Evolutionary conservation across 1,284 basidiomycete species (phyloP).

Genomic region (Microbotryum scabiosae): DNA sequence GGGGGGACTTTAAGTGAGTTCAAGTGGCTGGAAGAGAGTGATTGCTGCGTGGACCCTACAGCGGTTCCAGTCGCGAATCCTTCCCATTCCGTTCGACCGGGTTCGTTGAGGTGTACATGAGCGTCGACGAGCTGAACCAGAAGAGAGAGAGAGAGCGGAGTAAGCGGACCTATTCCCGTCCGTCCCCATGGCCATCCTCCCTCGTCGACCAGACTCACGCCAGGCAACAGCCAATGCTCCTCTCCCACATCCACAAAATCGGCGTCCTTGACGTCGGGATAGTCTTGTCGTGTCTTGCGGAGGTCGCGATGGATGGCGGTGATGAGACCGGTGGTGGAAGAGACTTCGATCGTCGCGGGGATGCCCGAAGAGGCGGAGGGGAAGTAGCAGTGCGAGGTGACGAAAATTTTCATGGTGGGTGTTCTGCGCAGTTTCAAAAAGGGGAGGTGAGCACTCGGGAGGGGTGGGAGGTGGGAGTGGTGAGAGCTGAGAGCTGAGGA

Average conservation of each 20-base stretch:
- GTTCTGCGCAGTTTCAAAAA: not conserved
- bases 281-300: slow-evolving; percentile 3
- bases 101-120: slow-evolving; percentile 78
- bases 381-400: not conserved
- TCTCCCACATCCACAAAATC: slow-evolving; percentile 58
- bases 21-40: not conserved
- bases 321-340: slow-evolving; percentile 57
- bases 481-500: no score
- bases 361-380: not conserved
- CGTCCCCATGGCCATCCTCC: no score
- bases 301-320: slow-evolving; percentile 44
- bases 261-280: slow-evolving; percentile 26
- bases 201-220: slow-evolving; percentile 33
- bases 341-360: slow-evolving; percentile 34
- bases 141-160: not conserved
- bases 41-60: slow-evolving; percentile 6
- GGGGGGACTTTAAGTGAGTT: no score
- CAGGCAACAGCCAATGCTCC: slow-evolving; percentile 59
- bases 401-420: not conserved
- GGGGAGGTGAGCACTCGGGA: not conserved
- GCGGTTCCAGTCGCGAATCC: slow-evolving; percentile 80
- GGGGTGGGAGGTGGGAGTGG: no score
- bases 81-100: slow-evolving; percentile 86
- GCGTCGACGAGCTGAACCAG: slow-evolving; percentile 36
- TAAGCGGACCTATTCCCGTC: not conserved